Evolutionary conservation across 1,284 basidiomycete genomes (phyloP), one percentile per base, ranked within the genome.

Genomic region (Ceratobasidium sp.): DNA sequence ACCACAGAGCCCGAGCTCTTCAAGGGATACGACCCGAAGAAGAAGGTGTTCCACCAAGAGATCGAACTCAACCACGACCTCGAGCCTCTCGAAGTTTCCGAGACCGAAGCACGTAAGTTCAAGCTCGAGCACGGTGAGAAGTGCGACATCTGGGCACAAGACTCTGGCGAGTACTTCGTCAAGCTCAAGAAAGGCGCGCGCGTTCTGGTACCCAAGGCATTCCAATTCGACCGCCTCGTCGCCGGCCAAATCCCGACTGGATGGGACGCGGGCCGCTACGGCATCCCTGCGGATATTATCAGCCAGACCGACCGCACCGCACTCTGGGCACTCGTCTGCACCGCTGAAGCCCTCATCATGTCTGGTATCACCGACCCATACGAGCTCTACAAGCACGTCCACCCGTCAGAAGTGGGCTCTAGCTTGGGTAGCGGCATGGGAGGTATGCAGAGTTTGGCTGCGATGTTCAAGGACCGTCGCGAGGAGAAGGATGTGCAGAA

Each of bases 121-220:
- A 97, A 98, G 85, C 87, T 92, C 75, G 95, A 98, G 82, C 98
- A 99, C 80, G 95, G 94, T 74, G 95, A 97, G 79, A 97, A 96
- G 80, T 97, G 95, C 80, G 96, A 99, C 80, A 89, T 94, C 78
- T 98, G 96, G 95, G 91, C 90, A 8, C 91, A 89, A 55, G 91
- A 92, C 78, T 92, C 93, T 21, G 95, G 93, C 43, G 94, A 96
- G 80, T 98, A 93, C 93, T 95, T 94, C 78, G 95, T 96, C 79
- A 98, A 98, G 83, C 92, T 99, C 87, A 98, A 98, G 90, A 98
- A 96, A 85, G 98, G 97, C 72, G 96, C 97, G 13, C 91, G 95
- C 72, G 86, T 99, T 78, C 87, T 93, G 77, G 91, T 98, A 59
- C 97, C 97, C 74, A 99, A 99, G 85, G 93, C 97, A 2, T 91